Evolutionary conservation across 768 basidiomycete species (phyloP).

Genomic region (Trametes cingulata): DNA sequence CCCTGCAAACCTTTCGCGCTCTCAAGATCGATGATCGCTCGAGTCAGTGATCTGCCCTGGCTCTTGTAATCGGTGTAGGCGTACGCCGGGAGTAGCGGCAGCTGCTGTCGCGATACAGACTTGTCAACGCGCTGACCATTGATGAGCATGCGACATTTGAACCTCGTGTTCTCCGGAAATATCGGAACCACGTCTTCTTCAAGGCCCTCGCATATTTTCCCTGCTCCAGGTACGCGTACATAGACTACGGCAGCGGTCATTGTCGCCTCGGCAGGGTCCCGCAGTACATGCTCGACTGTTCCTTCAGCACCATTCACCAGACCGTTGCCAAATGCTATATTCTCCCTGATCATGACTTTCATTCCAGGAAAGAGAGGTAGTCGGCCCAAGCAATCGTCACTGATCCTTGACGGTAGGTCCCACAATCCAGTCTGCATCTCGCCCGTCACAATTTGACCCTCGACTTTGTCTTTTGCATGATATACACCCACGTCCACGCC

Average conservation of each 20-base stretch:
- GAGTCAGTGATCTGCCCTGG: background rate
- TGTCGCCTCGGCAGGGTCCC: background rate
- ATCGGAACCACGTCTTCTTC: background rate
- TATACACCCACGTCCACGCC: background rate
- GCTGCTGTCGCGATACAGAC: background rate
- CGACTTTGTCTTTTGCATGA: background rate
- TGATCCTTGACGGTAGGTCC: background rate
- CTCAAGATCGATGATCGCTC: background rate
- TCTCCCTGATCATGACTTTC: conserved; percentile 25
- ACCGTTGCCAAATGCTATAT: conserved; percentile 11
- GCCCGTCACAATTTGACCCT: background rate
- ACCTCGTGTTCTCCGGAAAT: background rate
- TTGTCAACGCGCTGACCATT: background rate
- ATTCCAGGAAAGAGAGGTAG: conserved; percentile 25
- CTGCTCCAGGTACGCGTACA: background rate
- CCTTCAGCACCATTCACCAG: background rate
- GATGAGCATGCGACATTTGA: background rate
- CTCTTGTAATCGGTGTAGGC: background rate
- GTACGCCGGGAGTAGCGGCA: background rate
- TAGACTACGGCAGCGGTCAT: background rate
- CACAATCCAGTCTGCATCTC: background rate
- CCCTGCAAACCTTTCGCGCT: background rate
- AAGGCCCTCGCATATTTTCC: background rate
- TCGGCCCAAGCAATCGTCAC: background rate
- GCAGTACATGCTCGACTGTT: background rate